Evolutionary conservation across 805 yeast species (phyloP), one percentile per base, ranked within the genome.

Genomic region (Komagataella pastoris): DNA sequence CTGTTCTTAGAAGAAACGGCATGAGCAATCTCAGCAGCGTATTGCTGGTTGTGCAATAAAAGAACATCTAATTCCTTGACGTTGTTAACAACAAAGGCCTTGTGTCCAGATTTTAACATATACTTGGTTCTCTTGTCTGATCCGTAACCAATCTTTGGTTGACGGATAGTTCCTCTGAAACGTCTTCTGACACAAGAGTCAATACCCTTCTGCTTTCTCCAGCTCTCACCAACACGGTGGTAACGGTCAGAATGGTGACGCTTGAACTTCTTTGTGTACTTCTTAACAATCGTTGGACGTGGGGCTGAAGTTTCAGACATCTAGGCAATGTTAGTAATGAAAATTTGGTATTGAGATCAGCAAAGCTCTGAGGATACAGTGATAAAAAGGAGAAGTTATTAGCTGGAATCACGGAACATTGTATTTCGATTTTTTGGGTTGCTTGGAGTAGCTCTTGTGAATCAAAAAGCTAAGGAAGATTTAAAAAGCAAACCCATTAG

Each of bases 141-240:
- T 79, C 99, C 97, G 83, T 88, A 93, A 83, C 99, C 99, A 69
- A 93, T 90, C 81, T 86, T 90, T 82, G 99, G 99, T 83, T 91
- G 95, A 68, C 90, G 81, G 73, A 93, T 88, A 78, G 91, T 85
- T 72, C 99, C 99, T 85, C 97, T 88, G 96, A 93, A 93, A 83
- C 93, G 85, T 83, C 99, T 91, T 83, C 99, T 93, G 74, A 95
- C 97, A 80, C 88, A 83, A 65, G 98, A 90, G 83, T 93, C 99
- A 74, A 93, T 93, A 93, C 99, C 99, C 88, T 93, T 93, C 80
- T 95, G 99, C 81, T 93, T 91, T 88, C 99, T 93, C 99, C 99
- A 95, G 84, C 83, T 85, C 79, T 88, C 97, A 70, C 88, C 79
- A 66, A 93, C 97, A 80, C 99, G 90, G 83, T 83, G 84, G 80